Evolutionary conservation across 2,329 filamentous ascomycete genomes (phyloP).

Genomic region (Ophiostoma novo-ulmi): DNA sequence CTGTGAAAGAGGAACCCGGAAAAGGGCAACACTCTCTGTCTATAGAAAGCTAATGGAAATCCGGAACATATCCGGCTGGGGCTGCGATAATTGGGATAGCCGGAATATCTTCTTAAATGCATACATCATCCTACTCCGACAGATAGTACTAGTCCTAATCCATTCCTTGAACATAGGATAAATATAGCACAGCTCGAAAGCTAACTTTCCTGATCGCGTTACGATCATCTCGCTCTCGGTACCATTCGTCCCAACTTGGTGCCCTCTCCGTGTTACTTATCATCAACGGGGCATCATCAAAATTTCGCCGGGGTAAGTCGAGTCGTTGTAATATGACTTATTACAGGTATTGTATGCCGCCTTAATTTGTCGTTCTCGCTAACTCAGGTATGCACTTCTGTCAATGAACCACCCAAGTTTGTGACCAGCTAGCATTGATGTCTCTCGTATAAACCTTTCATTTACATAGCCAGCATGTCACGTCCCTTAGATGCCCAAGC

Average conservation of each 20-base stretch:
- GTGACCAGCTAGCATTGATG: no score
- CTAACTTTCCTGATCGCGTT: neutral
- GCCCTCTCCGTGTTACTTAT: neutral
- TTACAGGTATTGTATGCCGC: no score
- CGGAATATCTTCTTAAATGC: neutral
- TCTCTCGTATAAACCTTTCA: neutral
- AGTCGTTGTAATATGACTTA: no score
- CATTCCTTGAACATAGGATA: neutral
- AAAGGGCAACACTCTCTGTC: neutral
- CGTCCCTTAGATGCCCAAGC: neutral
- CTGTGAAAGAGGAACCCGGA: neutral
- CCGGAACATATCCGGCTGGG: neutral
- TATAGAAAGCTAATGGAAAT: neutral
- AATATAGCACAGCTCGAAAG: neutral
- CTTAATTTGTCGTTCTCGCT: no score
- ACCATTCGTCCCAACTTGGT: neutral
- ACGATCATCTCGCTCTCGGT: neutral
- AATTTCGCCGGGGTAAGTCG: no score
- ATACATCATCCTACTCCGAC: neutral
- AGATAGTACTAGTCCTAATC: neutral
- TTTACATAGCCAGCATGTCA: neutral
- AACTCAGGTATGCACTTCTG: no score
- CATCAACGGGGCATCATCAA: neutral
- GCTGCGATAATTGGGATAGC: neutral
- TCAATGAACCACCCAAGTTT: no score